Base-by-base conservation (phyloP, 2,329 filamentous ascomycete genomes). In the Trichothecium sympodiale region DNA sequence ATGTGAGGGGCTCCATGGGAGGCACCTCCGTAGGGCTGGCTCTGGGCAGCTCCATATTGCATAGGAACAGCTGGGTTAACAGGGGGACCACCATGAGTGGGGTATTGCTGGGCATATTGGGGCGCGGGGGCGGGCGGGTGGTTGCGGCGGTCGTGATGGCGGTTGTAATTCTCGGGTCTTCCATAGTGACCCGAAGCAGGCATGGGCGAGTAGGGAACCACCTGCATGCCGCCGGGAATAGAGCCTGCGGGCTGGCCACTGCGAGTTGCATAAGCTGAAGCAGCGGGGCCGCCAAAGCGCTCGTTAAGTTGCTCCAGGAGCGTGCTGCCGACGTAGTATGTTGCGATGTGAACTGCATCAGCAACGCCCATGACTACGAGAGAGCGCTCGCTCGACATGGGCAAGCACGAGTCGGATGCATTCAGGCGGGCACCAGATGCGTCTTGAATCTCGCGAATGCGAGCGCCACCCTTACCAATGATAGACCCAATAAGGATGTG, bases 281-380 rank as follows among this genome's bases (percentile, higher is more conserved):
- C 89, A 39, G 87, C 87, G 15, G 91, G 88, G 5, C 91, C 91
- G 36, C 91, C 89, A 48, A 96, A 98, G 29, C 91, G 80, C 58
- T 98, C 91, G 36, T 91, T 95, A 40, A 98, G 71, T 64, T 98
- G 91, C 67, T 98, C 91, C 33, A 94, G 81, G 17, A 98, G 74
- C n/a, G 91, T 98, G 60, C 89, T 94, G 38, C 88, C 89, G 44
- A 98, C 88, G 54, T 98, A 98, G 67, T 96, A 98, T 27, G 91
- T 94, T 33, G 91, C 91, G 59, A 98, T 98, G 63, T 98, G 91
- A 33, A 98, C 89, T 39, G 91, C 89, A 65, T 98, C 91, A 36
- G 91, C 91, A 39, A 98, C 91, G 57, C 91, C 91, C 61, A 96
- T 86, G 20, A 98, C 88, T 35, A 98, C 89, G 33, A 98, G 75